A percentile compares a stretch with the other conserved stretches of the same genome.
Evolutionary conservation across 306 rosid species (phyloP).

Genomic region (Notholithocarpus densiflorus): DNA sequence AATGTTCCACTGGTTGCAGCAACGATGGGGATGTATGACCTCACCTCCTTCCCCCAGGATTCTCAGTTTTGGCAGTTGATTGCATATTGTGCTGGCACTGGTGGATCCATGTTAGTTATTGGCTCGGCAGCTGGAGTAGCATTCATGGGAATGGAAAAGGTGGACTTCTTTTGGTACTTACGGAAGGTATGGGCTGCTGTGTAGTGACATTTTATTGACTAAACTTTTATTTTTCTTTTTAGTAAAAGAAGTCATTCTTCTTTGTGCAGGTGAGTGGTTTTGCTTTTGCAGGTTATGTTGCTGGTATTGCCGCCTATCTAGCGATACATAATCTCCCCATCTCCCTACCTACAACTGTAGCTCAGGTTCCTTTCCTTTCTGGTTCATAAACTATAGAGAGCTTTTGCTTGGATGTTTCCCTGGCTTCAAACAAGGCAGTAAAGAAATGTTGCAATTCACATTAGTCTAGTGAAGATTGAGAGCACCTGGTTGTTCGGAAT

Average conservation of each 20-base stretch:
- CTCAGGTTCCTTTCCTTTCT: too few relatives aligned
- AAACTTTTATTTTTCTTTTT: neutral
- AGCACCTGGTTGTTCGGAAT: neutral
- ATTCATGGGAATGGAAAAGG: slow-evolving; percentile 99
- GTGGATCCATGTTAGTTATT: slow-evolving; percentile 91
- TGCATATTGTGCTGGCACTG: slow-evolving; percentile 92
- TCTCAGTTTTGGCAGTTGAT: slow-evolving; percentile 93
- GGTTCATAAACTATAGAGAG: slow-evolving; percentile 31
- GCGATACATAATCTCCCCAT: slow-evolving; percentile 60
- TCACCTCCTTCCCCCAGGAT: slow-evolving; percentile 76
- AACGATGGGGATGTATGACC: slow-evolving; percentile 90
- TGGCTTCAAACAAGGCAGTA: slow-evolving; percentile 2
- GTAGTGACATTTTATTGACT: neutral
- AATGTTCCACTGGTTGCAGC: slow-evolving; percentile 95
- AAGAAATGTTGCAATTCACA: neutral
- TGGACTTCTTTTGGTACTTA: slow-evolving; percentile 93
- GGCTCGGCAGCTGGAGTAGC: slow-evolving; percentile 99
- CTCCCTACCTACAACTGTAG: slow-evolving; percentile 65
- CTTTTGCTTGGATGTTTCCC: slow-evolving; percentile 12
- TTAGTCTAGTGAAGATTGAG: neutral
- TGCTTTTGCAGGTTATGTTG: slow-evolving; percentile 90
- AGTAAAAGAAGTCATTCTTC: neutral
- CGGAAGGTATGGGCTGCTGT: slow-evolving; percentile 54
- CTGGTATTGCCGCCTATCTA: slow-evolving; percentile 79
- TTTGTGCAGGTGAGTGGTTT: slow-evolving; percentile 82